A percentile compares a stretch with the other conserved stretches of the same genome.
Evolutionary conservation across 2,329 filamentous ascomycete genomes (phyloP).

Genomic region (Cercospora sp.): DNA sequence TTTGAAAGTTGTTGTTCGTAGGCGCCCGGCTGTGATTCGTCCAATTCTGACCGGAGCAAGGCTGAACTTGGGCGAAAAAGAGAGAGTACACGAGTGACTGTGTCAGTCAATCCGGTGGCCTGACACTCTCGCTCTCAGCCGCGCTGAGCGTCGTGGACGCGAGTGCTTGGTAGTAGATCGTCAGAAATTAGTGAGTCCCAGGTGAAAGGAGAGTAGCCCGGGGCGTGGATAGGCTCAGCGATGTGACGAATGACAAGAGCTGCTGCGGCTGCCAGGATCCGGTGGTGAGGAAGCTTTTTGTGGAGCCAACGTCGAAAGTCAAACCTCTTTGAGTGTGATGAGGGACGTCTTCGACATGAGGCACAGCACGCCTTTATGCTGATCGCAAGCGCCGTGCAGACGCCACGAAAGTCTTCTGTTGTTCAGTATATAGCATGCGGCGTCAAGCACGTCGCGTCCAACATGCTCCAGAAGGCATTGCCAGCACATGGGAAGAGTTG

Average conservation of each 20-base stretch:
- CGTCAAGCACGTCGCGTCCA: slow-evolving; percentile 10
- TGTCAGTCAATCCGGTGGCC: slow-evolving; percentile 9
- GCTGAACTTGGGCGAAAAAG: not conserved
- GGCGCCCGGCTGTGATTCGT: slow-evolving; percentile 20
- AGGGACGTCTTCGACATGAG: slow-evolving; percentile 13
- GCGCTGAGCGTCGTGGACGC: slow-evolving; percentile 6
- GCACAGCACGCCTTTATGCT: slow-evolving; percentile 21
- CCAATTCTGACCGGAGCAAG: slow-evolving; percentile 9
- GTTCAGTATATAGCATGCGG: slow-evolving; percentile 7
- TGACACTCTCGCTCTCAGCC: slow-evolving; percentile 10
- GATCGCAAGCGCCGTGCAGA: slow-evolving; percentile 17
- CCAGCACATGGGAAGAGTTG: not conserved
- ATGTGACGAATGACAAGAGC: slow-evolving; percentile 11
- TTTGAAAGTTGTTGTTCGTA: slow-evolving; percentile 15
- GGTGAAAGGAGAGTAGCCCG: slow-evolving; percentile 13
- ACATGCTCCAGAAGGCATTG: not conserved
- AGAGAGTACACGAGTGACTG: not conserved
- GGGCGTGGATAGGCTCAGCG: slow-evolving; percentile 7
- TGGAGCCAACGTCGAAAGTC: slow-evolving; percentile 12
- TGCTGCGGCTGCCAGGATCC: slow-evolving; percentile 13
- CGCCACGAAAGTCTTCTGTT: not conserved
- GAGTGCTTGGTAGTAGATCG: not conserved
- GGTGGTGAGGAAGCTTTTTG: slow-evolving; percentile 4
- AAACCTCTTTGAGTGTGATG: slow-evolving; percentile 9
- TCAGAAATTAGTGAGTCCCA: slow-evolving; percentile 9